Evolutionary conservation across 75 land plant genomes (phyloP).

Genomic region (Selaginella moellendorffii): DNA sequence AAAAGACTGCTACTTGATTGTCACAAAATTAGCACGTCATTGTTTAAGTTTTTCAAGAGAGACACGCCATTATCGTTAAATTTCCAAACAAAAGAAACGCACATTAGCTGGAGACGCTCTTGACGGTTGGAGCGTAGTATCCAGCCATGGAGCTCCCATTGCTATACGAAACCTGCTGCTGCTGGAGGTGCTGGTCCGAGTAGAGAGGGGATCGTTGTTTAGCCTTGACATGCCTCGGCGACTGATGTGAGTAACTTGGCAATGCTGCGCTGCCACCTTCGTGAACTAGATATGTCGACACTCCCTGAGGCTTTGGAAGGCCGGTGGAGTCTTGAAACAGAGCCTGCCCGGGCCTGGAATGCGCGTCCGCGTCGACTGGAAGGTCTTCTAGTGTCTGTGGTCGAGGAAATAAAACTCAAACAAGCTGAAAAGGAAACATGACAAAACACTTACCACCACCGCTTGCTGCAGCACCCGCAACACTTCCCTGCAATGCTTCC

Average conservation of each 20-base stretch:
- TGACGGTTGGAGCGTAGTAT: no score
- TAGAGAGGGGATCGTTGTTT: neutral
- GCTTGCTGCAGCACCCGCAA: neutral
- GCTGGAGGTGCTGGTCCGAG: neutral
- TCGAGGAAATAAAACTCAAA: no score
- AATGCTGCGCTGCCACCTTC: neutral
- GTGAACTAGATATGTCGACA: neutral
- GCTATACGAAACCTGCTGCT: neutral
- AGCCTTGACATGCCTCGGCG: neutral
- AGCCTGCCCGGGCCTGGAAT: neutral
- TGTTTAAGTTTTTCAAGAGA: no score
- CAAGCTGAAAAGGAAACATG: neutral
- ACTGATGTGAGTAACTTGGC: neutral
- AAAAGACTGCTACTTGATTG: no score
- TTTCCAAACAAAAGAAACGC: no score
- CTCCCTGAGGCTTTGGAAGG: neutral
- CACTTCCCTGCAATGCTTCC: conserved; percentile 2
- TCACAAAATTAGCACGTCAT: no score
- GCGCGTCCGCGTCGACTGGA: neutral
- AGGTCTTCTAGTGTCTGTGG: neutral
- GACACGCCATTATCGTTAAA: no score
- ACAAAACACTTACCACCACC: neutral
- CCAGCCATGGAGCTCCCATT: no score
- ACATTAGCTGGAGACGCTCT: no score
- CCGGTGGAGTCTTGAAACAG: neutral